Base-by-base conservation (phyloP, 108 stramenopile species). In the Epithemia pelagica region DNA sequence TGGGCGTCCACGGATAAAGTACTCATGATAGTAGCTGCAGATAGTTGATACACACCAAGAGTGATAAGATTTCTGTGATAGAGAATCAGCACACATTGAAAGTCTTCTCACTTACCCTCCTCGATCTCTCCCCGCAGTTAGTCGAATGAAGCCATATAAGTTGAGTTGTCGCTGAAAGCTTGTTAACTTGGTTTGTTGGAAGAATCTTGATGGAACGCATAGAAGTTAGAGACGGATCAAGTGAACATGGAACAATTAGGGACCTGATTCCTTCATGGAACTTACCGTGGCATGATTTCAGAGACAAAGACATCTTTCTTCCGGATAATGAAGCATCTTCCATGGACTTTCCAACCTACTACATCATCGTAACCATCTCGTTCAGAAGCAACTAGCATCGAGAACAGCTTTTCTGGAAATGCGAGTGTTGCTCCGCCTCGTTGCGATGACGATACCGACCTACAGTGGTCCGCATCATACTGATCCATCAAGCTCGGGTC, bases 221-320 rank as follows among this genome's bases (percentile, higher is more conserved):
- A 52, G 20, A 52, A 52, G 20, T 15, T 15, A 10, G 65, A 19
- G 51, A 24, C n/a, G 5, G 23, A 22, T 29, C 52, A 52, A 66
- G 5, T 52, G 54, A 54, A 26, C 53, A 53, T 24, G 23, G 20
- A n/a, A 52, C 52, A 21, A 53, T 15, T 5, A 28, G n/a, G 20
- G 5, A 23, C 53, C 65, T 55, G 53, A 15, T 54, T n/a, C 29
- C 53, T 33, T 55, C 29, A 20, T 52, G 20, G 20, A 1, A 61
- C 73, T 74, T 90, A 94, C 55, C 65, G 65, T 30, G 91, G 91
- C 91, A 97, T 88, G 58, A 94, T 68, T 30, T 79, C 30, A 10
- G 65, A 52, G 20, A 87, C 83, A 64, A 91, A 88, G 5, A 76
- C 86, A 52, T 85, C 82, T 3, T 82, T 80, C 32, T 82, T 82